Evolutionary conservation across 768 basidiomycete genomes (phyloP), one percentile per base, ranked within the genome.

Genomic region (Jaapia argillacea): DNA sequence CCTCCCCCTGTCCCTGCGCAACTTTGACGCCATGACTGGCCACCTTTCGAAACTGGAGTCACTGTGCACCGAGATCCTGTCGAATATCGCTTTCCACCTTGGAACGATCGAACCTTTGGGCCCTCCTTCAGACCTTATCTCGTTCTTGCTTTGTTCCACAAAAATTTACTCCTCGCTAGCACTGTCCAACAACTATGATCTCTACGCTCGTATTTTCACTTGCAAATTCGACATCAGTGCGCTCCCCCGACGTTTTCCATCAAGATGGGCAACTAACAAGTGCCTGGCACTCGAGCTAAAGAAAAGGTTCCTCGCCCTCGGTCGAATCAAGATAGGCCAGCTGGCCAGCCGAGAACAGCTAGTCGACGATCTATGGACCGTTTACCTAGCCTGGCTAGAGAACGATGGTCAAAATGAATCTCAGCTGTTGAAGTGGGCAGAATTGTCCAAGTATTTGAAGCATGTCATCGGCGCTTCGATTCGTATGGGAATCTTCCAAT

Each of bases 321-420:
- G 58, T 36, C 66, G 69, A 44, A 67, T 79, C 44, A 65, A 66
- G 41, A 39, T 45, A 3, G 53, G 57, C 23, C 42, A 46, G 22
- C 40, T 44, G 24, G 39, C 28, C 49, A 58, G 4, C 39, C n/a
- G 13, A 46, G 43, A 1, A 24, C 37, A 43, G 12, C 58, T 63
- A 22, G 31, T 51, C 23, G 63, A 72, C 40, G 74, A 75, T 49
- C 58, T 78, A 13, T 79, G 77, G 77, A 69, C 64, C 14, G 67
- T 61, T 7, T 76, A 72, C 48, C 44, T 77, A 26, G 75, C 79
- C 73, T 49, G 76, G 37, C 55, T 69, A 20, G 77, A 78, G 55
- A 68, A 71, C 36, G 74, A 74, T 41, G 69, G 69, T 18, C 55
- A 57, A 46, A 76, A 76, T 45, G 59, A 63, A 41, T 48, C 50